Evolutionary conservation across 805 yeast species (phyloP), one percentile per base, ranked within the genome.

Genomic region (Tetrapisispora fleetii): DNA sequence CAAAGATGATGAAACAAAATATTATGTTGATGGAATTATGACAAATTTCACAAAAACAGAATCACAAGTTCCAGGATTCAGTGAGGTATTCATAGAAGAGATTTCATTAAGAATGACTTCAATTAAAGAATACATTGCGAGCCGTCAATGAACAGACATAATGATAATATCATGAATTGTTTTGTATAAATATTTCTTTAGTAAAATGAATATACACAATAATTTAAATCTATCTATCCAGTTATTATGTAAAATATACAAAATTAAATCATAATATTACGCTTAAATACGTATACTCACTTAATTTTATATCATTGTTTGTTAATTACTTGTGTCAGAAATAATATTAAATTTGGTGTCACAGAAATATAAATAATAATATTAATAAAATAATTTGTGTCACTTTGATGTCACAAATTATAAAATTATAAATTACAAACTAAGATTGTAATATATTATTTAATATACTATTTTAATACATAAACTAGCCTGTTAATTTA

Each of bases 41-140:
- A 57, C 64, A 6, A 64, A 63, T 11, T 64, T 84, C 37, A 59
- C 65, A 2, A 60, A 59, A 3, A 71, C 74, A 32, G 89, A 85
- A 55, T 50, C 56, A 21, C 59, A 64, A 19, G 78, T 77, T 49
- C 82, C 85, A 1, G 93, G 93, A 0, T 69, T 85, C 40, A 67
- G 79, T 43, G 81, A 77, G 49, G 87, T 86, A 0, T 70, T 85
- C 9, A 67, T 81, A 9, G 87, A 84, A 61, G 91, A 84, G 58
- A 64, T 83, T 13, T 68, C 71, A 62, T 52, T 67, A 38, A 60
- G 74, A 28, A 58, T 73, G 62, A 64, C 58, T 27, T 48, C 54
- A 39, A 59, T 60, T 27, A 58, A 58, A 43, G 48, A 56, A 19
- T 59, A 52, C 53, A 43, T 57, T 44, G 41, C 53, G 35, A 53